Conservation (phyloP, 1,284 basidiomycete genomes). For the Rhizoctonia solani region DNA sequence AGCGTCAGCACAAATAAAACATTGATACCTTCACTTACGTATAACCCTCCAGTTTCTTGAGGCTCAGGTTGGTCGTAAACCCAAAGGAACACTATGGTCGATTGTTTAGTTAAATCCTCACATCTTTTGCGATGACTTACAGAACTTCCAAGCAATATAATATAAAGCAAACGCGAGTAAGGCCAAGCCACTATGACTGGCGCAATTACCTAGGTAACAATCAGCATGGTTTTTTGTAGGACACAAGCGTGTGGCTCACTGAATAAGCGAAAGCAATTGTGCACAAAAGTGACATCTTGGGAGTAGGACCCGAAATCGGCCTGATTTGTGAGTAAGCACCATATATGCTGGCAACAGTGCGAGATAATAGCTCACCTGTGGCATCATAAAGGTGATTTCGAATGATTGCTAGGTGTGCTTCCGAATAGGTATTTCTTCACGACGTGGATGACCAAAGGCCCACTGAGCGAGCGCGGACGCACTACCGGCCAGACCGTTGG, state of each 20-base stretch:
- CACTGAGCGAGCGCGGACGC: constrained; percentile 81
- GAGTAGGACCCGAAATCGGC: constrained; percentile 36
- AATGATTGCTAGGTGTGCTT: constrained; percentile 74
- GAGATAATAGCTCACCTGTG: constrained; percentile 18
- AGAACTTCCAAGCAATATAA: constrained; percentile 27
- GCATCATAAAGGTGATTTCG: constrained; percentile 37
- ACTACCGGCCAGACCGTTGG: constrained; percentile 64
- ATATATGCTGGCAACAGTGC: neutral
- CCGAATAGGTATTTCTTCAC: constrained; percentile 84
- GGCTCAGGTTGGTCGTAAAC: constrained; percentile 37
- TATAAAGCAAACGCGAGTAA: constrained; percentile 34
- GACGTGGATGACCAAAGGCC: constrained; percentile 78
- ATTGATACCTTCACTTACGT: constrained; percentile 30
- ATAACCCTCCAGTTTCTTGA: constrained; percentile 36
- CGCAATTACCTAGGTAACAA: constrained; percentile 27
- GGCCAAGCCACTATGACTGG: constrained; percentile 36
- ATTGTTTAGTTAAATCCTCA: neutral
- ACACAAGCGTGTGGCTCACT: constrained; percentile 1
- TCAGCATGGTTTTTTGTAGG: neutral
- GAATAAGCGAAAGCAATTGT: constrained; percentile 38
- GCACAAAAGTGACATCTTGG: constrained; percentile 37
- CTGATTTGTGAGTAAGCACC: neutral
- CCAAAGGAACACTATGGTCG: constrained; percentile 34
- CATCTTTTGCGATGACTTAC: neutral
- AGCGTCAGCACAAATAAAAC: neutral